A percentile compares a stretch with the other conserved stretches of the same genome.
Evolutionary conservation across 495 filamentous ascomycete species (phyloP).

Genomic region (Daldinia decipiens): DNA sequence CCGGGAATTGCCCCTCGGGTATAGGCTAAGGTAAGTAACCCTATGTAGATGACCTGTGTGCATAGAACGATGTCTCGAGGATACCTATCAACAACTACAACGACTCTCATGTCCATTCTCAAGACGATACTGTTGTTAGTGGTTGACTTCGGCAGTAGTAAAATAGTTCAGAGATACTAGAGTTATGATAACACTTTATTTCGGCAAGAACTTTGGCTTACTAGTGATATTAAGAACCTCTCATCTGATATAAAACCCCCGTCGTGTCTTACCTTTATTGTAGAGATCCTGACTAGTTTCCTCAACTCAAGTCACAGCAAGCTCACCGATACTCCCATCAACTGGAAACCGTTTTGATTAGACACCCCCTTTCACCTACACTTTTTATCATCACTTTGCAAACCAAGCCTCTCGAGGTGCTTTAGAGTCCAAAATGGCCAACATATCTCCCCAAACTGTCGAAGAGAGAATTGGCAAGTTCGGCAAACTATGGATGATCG

Average conservation of each 20-base stretch:
- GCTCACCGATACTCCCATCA: not conserved
- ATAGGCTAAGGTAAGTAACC: not conserved
- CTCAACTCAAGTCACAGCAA: not conserved
- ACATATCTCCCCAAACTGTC: constrained; percentile 45
- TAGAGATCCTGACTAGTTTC: not conserved
- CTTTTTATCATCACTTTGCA: not conserved
- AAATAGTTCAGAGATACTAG: not conserved
- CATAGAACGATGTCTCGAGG: not conserved
- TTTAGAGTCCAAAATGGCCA: constrained; percentile 31
- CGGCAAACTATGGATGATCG: constrained; percentile 56
- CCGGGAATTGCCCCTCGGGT: constrained; percentile 15
- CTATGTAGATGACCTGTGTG: not conserved
- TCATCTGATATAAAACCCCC: not conserved
- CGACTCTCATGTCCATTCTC: not conserved
- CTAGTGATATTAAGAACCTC: not conserved
- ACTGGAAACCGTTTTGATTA: not conserved
- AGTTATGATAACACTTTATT: not conserved
- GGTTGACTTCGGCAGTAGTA: not conserved
- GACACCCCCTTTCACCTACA: not conserved
- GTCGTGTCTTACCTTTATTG: not conserved
- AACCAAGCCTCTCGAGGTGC: not conserved
- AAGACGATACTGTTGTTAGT: not conserved
- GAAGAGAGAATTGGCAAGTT: constrained; percentile 39
- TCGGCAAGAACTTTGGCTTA: not conserved
- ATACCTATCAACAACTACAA: not conserved